Percentiles rank a stretch among this genome's conserved stretches.
Evolutionary conservation across 2,329 filamentous ascomycete genomes (phyloP).

Genomic region (Hymenotorrendiella dingleyae): DNA sequence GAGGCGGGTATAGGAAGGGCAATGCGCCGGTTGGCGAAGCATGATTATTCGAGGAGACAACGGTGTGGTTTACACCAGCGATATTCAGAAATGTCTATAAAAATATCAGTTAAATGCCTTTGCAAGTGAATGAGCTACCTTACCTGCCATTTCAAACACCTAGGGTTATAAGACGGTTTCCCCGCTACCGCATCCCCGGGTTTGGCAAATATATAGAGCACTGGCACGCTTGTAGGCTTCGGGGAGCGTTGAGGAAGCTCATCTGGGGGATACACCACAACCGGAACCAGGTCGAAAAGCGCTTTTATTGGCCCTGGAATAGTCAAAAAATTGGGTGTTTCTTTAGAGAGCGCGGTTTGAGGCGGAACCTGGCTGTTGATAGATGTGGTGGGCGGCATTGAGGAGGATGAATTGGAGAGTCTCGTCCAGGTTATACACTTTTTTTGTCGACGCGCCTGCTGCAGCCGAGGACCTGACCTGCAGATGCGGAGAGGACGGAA

Average conservation of each 20-base stretch:
- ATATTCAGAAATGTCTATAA: slow-evolving; percentile 76
- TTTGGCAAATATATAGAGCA: slow-evolving; percentile 73
- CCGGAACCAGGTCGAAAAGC: slow-evolving; percentile 79
- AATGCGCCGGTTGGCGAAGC: slow-evolving; percentile 84
- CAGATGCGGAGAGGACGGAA: too few relatives aligned
- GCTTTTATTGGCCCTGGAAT: slow-evolving; percentile 70
- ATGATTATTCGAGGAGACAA: slow-evolving; percentile 79
- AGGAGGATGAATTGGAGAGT: too few relatives aligned
- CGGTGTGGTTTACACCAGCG: slow-evolving; percentile 58
- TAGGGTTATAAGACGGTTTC: slow-evolving; percentile 79
- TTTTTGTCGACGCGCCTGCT: too few relatives aligned
- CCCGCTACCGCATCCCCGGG: slow-evolving; percentile 54
- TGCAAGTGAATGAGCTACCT: too few relatives aligned
- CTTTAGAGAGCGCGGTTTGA: slow-evolving; percentile 14
- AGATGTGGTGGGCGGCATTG: too few relatives aligned
- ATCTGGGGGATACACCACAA: slow-evolving; percentile 69
- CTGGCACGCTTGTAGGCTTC: slow-evolving; percentile 39
- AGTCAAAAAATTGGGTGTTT: slow-evolving; percentile 24
- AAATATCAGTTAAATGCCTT: slow-evolving; percentile 13
- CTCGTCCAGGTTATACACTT: too few relatives aligned
- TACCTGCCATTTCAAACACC: slow-evolving; percentile 96
- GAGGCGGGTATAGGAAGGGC: slow-evolving; percentile 70
- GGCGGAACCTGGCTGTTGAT: too few relatives aligned
- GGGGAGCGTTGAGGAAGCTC: slow-evolving; percentile 61
- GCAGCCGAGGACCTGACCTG: too few relatives aligned